Evolutionary conservation across 768 basidiomycete species (phyloP), one percentile per base, ranked within the genome.

Genomic region (Suillus americanus): DNA sequence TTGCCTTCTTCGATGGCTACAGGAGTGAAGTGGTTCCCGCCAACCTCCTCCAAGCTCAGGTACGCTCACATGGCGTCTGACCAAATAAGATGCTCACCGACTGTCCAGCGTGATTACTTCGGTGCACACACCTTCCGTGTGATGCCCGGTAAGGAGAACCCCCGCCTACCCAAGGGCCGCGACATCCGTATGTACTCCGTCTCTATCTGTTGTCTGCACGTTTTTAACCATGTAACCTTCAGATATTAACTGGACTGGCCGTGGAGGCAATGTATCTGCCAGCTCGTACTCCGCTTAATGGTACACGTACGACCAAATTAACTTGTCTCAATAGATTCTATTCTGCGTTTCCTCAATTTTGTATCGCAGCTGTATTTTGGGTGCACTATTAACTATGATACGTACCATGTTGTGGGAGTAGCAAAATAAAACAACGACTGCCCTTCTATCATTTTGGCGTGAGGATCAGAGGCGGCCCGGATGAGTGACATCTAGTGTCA

Each of bases 161-260:
- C 83, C 59, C 88, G 81, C 74, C 89, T 97, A 80, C 86, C 88
- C 80, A 72, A 85, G 64, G 90, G 87, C 75, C 81, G 92, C 79
- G 93, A 97, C 75, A 95, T 98, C 77, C 93, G 92, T 94, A 76
- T 72, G 93, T 87, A 25, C 48, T 38, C 41, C 68, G n/a, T 60
- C 6, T 50, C 46, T 25, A 5, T 23, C 6, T n/a, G 37, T 48
- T n/a, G 37, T 48, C 30, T 60, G 35, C 13, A 54, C 28, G 33
- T 16, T 33, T 63, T 61, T 66, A 64, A 71, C 16, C 46, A 12
- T 37, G 35, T 10, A 20, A 59, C 5, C 20, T 41, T 14, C 65
- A 92, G 97, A 99, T 81, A 84, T 97, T 81, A 98, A 97, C 85
- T 99, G 97, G 97, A 99, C 96, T 70, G 97, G 97, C 54, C 94